Percentiles rank a stretch among this genome's conserved stretches.
Evolutionary conservation across 2,329 filamentous ascomycete genomes (phyloP).

Genomic region (Fusarium pininemorale): DNA sequence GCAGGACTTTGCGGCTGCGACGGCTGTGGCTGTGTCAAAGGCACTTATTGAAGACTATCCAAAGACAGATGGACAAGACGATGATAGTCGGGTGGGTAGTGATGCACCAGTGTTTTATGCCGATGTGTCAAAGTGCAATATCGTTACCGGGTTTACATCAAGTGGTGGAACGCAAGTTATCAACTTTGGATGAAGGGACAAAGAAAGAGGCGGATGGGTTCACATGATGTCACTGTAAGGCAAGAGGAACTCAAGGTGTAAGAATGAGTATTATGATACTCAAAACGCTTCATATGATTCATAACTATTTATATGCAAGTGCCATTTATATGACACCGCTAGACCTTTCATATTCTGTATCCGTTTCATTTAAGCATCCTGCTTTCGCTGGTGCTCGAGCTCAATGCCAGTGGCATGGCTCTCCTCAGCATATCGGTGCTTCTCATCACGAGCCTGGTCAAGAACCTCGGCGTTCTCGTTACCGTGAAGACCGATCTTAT

Average conservation of each 20-base stretch:
- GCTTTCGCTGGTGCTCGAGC: slow-evolving; percentile 47
- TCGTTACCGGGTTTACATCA: too few relatives aligned
- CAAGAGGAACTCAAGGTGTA: neutral
- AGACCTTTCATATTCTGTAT: neutral
- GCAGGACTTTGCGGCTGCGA: too few relatives aligned
- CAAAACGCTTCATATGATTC: slow-evolving; percentile 6
- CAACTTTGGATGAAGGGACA: too few relatives aligned
- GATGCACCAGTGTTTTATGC: too few relatives aligned
- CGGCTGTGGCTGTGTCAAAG: too few relatives aligned
- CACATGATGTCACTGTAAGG: too few relatives aligned
- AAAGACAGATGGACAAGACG: too few relatives aligned
- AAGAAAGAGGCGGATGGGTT: too few relatives aligned
- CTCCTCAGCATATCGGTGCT: slow-evolving; percentile 51
- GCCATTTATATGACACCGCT: neutral
- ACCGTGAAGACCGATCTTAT: slow-evolving; percentile 71
- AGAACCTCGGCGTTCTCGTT: slow-evolving; percentile 61
- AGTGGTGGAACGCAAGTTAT: too few relatives aligned
- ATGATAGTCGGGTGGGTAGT: too few relatives aligned
- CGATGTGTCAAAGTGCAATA: too few relatives aligned
- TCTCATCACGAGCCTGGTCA: slow-evolving; percentile 56
- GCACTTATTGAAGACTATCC: too few relatives aligned
- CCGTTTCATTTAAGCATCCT: slow-evolving; percentile 17
- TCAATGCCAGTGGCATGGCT: slow-evolving; percentile 46
- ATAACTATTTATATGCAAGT: slow-evolving; percentile 10
- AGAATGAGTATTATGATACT: neutral